A percentile compares a stretch with the other conserved stretches of the same genome.
Evolutionary conservation across 2,329 filamentous ascomycete genomes (phyloP).

Genomic region (Lachnellula arida): DNA sequence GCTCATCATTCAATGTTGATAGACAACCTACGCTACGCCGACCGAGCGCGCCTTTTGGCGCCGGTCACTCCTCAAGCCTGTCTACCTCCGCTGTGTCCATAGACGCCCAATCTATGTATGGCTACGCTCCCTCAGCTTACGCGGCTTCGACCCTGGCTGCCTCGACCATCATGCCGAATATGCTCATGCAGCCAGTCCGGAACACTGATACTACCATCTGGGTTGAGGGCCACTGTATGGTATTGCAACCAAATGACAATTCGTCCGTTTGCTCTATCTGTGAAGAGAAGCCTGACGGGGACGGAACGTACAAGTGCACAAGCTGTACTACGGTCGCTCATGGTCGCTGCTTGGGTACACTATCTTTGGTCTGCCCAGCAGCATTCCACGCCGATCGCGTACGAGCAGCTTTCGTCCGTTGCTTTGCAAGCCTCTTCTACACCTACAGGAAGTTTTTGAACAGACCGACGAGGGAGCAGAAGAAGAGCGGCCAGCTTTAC

Average conservation of each 20-base stretch:
- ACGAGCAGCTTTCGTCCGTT: slow-evolving; percentile 59
- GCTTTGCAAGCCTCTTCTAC: slow-evolving; percentile 60
- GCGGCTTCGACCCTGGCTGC: slow-evolving; percentile 81
- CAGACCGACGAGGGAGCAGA: slow-evolving; percentile 57
- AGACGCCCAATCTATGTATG: slow-evolving; percentile 39
- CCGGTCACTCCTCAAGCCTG: slow-evolving; percentile 57
- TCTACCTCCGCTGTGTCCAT: slow-evolving; percentile 58
- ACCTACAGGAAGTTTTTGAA: slow-evolving; percentile 61
- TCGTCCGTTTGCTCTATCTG: slow-evolving; percentile 66
- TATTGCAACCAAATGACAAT: slow-evolving; percentile 56
- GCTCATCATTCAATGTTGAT: slow-evolving; percentile 86
- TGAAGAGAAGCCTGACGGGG: slow-evolving; percentile 61
- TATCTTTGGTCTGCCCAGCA: slow-evolving; percentile 58
- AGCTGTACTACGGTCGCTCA: slow-evolving; percentile 57
- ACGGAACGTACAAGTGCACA: slow-evolving; percentile 71
- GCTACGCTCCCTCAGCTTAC: slow-evolving; percentile 79
- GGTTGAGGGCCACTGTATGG: slow-evolving; percentile 81
- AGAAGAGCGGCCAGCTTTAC: slow-evolving; percentile 54
- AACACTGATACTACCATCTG: slow-evolving; percentile 77
- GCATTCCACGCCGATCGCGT: slow-evolving; percentile 60
- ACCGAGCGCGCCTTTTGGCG: slow-evolving; percentile 70
- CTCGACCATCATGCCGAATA: slow-evolving; percentile 81
- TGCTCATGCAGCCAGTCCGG: slow-evolving; percentile 71
- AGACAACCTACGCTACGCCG: slow-evolving; percentile 62
- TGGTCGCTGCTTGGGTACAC: slow-evolving; percentile 56